Conservation (phyloP, 2,329 filamentous ascomycete species). For the Harringtonia aguacate region DNA sequence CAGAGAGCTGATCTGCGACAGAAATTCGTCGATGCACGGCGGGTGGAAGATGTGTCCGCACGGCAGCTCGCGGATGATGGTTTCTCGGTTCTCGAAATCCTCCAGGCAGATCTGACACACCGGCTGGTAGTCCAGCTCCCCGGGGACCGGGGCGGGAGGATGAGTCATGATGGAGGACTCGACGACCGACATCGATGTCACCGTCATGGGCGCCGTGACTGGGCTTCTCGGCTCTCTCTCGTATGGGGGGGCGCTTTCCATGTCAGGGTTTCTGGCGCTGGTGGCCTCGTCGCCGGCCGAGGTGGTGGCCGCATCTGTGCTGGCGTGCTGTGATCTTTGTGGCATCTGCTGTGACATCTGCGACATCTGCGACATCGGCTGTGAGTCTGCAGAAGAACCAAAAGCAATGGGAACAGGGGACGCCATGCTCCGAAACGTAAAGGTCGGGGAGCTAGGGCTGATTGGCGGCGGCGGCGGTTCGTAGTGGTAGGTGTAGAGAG, state of each 20-base stretch:
- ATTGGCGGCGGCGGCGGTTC: constrained; percentile 32
- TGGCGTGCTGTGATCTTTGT: too few species aligned
- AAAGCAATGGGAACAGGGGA: too few species aligned
- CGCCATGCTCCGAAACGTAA: too few species aligned
- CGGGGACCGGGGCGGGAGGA: constrained; percentile 7
- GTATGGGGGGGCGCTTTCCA: background rate
- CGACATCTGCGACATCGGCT: too few species aligned
- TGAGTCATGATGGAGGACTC: background rate
- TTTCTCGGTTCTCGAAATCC: constrained; percentile 58
- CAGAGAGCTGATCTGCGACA: constrained; percentile 67
- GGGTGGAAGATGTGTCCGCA: constrained; percentile 93
- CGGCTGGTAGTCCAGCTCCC: constrained; percentile 52
- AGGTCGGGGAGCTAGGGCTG: constrained; percentile 6
- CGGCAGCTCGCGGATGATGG: constrained; percentile 72
- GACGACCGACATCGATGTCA: background rate
- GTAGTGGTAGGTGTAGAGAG: constrained; percentile 65
- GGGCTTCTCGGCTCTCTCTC: background rate
- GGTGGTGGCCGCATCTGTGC: too few species aligned
- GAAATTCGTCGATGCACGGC: constrained; percentile 79
- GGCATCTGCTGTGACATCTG: too few species aligned
- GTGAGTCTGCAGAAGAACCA: too few species aligned
- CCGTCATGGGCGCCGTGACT: background rate
- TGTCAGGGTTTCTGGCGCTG: background rate
- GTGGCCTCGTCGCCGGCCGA: too few species aligned
- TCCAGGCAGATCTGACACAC: constrained; percentile 86